Percentiles rank a stretch among this genome's conserved stretches.
phyloP scores from a whole-genome alignment of 2,329 filamentous ascomycete species.

The Coniochaeta sp. region DNA sequence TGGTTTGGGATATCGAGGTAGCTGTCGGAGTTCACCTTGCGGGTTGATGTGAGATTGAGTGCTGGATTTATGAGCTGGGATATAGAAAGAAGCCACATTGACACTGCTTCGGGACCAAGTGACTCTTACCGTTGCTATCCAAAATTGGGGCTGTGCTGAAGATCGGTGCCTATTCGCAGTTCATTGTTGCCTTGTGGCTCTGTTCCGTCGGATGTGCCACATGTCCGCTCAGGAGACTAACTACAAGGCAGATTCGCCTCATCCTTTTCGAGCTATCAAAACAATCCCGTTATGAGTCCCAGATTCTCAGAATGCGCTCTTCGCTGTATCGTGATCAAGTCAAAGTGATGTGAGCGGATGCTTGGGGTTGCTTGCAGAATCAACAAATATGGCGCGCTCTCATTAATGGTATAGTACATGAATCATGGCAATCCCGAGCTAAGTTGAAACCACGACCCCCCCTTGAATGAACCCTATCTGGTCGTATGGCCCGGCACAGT shows the following conservation, averaged over 20 bases:
- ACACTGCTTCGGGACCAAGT: not conserved
- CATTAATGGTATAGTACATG: not conserved
- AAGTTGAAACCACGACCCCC: not conserved
- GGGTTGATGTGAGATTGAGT: not conserved
- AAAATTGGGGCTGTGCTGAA: not conserved
- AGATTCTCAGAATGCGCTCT: no score
- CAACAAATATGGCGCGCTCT: no score
- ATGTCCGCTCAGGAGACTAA: not conserved
- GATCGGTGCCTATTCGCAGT: not conserved
- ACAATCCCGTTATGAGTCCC: no score
- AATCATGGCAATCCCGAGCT: not conserved
- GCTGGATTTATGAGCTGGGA: no score
- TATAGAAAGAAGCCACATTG: not conserved
- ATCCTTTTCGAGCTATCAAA: not conserved
- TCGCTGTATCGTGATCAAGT: no score
- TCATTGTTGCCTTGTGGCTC: not conserved
- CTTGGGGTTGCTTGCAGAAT: no score
- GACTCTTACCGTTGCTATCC: not conserved
- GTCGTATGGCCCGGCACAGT: no score
- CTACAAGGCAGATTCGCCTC: not conserved
- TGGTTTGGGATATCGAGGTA: not conserved
- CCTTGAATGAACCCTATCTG: not conserved
- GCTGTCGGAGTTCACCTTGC: no score
- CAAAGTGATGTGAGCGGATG: no score
- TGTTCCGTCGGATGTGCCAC: no score